Evolutionary conservation across 2,329 filamentous ascomycete species (phyloP), one percentile per base, ranked within the genome.

Genomic region (Stagonosporopsis chrysanthemi): DNA sequence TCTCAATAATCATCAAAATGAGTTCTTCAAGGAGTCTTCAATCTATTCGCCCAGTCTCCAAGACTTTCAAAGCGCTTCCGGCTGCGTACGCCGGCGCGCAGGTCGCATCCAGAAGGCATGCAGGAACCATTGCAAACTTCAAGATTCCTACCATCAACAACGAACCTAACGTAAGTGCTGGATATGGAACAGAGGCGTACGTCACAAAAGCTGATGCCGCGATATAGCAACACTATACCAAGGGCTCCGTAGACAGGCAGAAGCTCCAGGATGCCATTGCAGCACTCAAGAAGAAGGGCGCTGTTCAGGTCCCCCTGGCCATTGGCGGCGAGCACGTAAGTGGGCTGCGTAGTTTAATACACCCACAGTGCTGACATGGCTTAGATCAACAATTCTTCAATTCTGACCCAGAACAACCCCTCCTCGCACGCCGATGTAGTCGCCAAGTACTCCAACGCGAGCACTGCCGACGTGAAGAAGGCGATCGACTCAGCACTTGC

Each of bases 111-210:
- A 69, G 66, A 62, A 63, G 74, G 64, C 66, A 69, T 52, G 68
- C 74, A 61, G 79, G 88, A 55, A 89, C 87, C 7, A 82, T 96
- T 63, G 93, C 92, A 46, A 84, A 87, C 60, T 98, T 97, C 85
- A 94, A 91, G 82, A 86, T 93, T 48, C 95, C 95, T 46, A 88
- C 88, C 62, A 86, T 97, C 68, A 82, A 86, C 74, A 99, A 99
- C 75, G 95, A 99, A 81, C 92, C 92, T n/a, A 99, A 97, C 76
- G 93, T 97, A 79, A 77, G 91, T 52, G 35, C 2, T 6, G 19
- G 35, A 22, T 24, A n/a, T 0, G 0, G 15, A 3, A 4, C 11
- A 0, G n/a, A 1, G 38, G 0, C 3, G 9, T 12, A 4, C 12
- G 11, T 14, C 12, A n/a, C 35, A 6, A n/a, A 9, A 15, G 38